Conservation (phyloP, 345 rosid species). For the Hypericum androsaemum region DNA sequence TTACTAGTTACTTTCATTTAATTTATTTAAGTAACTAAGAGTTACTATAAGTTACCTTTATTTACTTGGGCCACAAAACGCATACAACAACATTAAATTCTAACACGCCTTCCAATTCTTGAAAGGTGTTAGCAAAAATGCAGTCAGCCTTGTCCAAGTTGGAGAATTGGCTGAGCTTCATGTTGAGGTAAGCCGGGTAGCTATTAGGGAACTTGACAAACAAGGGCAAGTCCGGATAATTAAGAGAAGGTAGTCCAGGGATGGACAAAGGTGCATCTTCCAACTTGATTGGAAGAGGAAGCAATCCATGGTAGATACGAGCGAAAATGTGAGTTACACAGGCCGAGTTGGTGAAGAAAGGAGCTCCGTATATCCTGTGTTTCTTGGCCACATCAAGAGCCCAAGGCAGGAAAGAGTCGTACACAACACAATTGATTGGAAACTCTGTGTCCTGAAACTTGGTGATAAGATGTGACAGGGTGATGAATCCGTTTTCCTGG, state of each 20-base stretch:
- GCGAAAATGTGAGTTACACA: neutral
- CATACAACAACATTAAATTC: too few relatives aligned
- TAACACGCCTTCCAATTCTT: conserved; percentile 16
- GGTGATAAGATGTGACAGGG: conserved; percentile 36
- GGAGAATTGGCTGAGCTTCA: conserved; percentile 14
- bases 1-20: too few relatives aligned
- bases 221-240: conserved; percentile 16
- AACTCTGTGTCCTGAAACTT: conserved; percentile 24
- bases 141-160: conserved; percentile 17
- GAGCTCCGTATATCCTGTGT: conserved; percentile 39
- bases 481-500: conserved; percentile 33
- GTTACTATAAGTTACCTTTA: too few relatives aligned
- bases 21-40: too few relatives aligned
- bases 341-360: conserved; percentile 52
- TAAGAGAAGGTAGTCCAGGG: conserved; percentile 16
- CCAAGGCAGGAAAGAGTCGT: conserved; percentile 70
- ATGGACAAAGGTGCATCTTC: neutral
- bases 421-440: conserved; percentile 43
- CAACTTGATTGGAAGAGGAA: neutral
- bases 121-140: conserved; percentile 19
- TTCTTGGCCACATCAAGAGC: conserved; percentile 63
- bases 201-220: conserved; percentile 9
- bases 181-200: conserved; percentile 15
- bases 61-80: too few relatives aligned
- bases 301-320: neutral